Base-by-base conservation (phyloP, 352 stramenopile genomes). In the Phytophthora cryptogea region DNA sequence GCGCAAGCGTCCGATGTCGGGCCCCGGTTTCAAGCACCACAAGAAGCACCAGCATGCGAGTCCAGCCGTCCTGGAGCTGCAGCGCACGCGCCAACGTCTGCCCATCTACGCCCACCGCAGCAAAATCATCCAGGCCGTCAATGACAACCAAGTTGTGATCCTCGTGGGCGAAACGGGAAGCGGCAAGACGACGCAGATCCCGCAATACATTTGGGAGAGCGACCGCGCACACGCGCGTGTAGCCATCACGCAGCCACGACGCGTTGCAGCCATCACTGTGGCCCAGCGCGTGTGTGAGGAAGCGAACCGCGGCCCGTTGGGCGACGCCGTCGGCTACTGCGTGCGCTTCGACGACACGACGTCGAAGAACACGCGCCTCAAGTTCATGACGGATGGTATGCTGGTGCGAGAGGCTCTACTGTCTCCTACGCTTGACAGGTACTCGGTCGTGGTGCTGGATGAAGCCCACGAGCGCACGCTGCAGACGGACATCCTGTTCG, bases 331-430 rank as follows among this genome's bases (percentile, higher is more conserved):
- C 11, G 94, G 96, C 30, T 97, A 98, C 77, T 90, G 83, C 42
- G 90, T 98, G 36, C 83, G 95, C 4, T 98, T 98, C 65, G 96
- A 98, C 58, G 90, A 98, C 71, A 91, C 93, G 54, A 89, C 89
- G 16, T 88, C 73, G 14, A 80, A 75, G 20, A 72, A 84, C 45
- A 98, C 95, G 7, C 72, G 82, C 48, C 90, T 99, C 51, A 97
- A 98, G 56, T 99, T 98, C 68, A 96, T 94, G 83, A 95, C 82
- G 47, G 86, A 94, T 55, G 86, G 85, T 50, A 94, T 94, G 83
- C 62, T 99, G 10, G 83, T 99, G 44, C 90, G 86, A 17, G 86
- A 95, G 55, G 82, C 84, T 45, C 65, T 94, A 58, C 67, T 93
- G 48, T 86, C 71, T 28, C 82, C 84, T 2, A 81, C 78, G 39